These are phyloP conservation scores for Penicillium cataractarum DNA, from an alignment of 495 filamentous ascomycete species.

Conservation along the genomic window DNA sequence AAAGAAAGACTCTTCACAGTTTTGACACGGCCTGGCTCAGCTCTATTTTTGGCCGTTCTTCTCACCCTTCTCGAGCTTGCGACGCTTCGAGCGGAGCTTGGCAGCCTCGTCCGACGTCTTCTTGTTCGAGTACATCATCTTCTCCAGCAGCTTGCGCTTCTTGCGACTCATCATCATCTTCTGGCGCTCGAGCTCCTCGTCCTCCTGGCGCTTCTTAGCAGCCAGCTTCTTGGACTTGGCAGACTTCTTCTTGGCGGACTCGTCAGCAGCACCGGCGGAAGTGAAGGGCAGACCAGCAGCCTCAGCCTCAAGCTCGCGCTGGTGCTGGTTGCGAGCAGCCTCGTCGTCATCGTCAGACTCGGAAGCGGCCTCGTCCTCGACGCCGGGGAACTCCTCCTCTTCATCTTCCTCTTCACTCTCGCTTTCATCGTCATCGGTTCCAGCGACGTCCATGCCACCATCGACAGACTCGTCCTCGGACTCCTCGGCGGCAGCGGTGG, in stretches of 20 bases:
- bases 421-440: constrained; percentile 52
- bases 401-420: constrained; percentile 48
- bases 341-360: constrained; percentile 60
- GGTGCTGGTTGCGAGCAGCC: constrained; percentile 60
- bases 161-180: constrained; percentile 94
- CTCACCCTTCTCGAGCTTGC: constrained; percentile 85
- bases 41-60: constrained; percentile 53
- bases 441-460: constrained; percentile 64
- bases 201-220: constrained; percentile 70
- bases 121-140: constrained; percentile 89
- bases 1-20: constrained; percentile 19
- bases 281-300: constrained; percentile 62
- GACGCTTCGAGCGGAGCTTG: constrained; percentile 78
- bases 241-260: constrained; percentile 58
- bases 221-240: constrained; percentile 69
- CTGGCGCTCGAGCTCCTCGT: constrained; percentile 80
- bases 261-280: constrained; percentile 37
- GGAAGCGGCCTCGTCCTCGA: constrained; percentile 46
- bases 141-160: constrained; percentile 87
- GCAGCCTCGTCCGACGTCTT: constrained; percentile 78
- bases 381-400: constrained; percentile 44
- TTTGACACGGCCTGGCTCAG: constrained; percentile 13
- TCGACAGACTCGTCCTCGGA: constrained; percentile 50
- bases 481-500: constrained; percentile 31
- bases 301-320: constrained; percentile 91